phyloP scores from a whole-genome alignment of 352 stramenopile species.

The Phytophthora sojae region DNA sequence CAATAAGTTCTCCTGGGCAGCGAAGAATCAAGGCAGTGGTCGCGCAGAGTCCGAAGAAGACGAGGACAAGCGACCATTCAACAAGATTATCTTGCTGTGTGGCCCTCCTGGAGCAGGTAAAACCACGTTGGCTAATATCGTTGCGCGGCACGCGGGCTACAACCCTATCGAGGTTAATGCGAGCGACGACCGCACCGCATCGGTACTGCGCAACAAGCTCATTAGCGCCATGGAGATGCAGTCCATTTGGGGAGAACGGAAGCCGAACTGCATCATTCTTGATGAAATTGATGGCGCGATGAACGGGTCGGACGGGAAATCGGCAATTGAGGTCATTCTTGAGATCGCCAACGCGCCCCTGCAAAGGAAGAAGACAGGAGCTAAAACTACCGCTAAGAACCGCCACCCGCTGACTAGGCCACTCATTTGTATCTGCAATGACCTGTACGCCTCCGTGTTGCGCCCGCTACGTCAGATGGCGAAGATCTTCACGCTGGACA shows the following conservation, averaged over 20 bases:
- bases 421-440: slow-evolving; percentile 99
- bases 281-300: slow-evolving; percentile 98
- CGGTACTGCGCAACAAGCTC: slow-evolving; percentile 92
- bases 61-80: slow-evolving; percentile 61
- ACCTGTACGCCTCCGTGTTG: slow-evolving; percentile 96
- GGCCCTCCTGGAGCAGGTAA: slow-evolving; percentile 95
- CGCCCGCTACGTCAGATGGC: slow-evolving; percentile 94
- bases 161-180: slow-evolving; percentile 98
- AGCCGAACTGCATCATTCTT: slow-evolving; percentile 98
- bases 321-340: slow-evolving; percentile 92
- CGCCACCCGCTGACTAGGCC: slow-evolving; percentile 90
- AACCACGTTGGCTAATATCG: slow-evolving; percentile 97
- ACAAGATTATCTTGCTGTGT: slow-evolving; percentile 96
- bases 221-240: slow-evolving; percentile 94
- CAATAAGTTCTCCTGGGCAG: slow-evolving; percentile 24
- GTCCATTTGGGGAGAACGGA: slow-evolving; percentile 87
- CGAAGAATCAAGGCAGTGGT: slow-evolving; percentile 10
- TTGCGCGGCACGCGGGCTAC: slow-evolving; percentile 97
- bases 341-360: slow-evolving; percentile 93
- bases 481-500: slow-evolving; percentile 94
- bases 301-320: slow-evolving; percentile 84
- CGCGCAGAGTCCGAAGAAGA: slow-evolving; percentile 38
- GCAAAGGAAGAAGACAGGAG: slow-evolving; percentile 55
- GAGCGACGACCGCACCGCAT: slow-evolving; percentile 96
- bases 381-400: slow-evolving; percentile 35